A percentile compares a stretch with the other conserved stretches of the same genome.
Conservation (phyloP, 2,329 filamentous ascomycete species). For the Ceratocystis harringtonii region DNA sequence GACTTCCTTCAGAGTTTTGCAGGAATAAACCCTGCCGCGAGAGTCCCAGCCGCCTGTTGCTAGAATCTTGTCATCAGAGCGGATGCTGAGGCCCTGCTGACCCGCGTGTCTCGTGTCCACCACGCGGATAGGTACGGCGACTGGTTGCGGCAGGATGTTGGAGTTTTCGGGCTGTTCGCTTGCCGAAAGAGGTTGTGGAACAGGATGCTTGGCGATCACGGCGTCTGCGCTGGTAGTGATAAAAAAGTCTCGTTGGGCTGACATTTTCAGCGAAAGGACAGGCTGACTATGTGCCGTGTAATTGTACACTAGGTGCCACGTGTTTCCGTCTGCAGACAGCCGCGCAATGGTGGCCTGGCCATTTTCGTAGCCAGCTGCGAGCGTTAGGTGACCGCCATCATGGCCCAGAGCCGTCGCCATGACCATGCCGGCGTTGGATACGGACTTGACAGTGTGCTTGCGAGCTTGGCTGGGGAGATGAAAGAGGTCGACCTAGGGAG, state of each 20-base stretch:
- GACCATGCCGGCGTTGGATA: constrained; percentile 57
- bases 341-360: constrained; percentile 56
- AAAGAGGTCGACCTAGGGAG: constrained; percentile 58
- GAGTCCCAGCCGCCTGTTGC: constrained; percentile 90
- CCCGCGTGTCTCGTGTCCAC: constrained; percentile 76
- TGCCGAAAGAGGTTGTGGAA: constrained; percentile 26
- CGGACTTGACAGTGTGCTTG: constrained; percentile 40
- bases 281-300: constrained; percentile 62
- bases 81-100: constrained; percentile 64
- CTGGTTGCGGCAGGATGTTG: background rate
- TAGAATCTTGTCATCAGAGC: constrained; percentile 69
- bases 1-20: constrained; percentile 67
- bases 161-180: no score
- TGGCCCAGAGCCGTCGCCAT: constrained; percentile 62
- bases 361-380: constrained; percentile 73
- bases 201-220: constrained; percentile 58
- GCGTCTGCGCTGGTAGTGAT: constrained; percentile 74
- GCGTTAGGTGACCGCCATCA: constrained; percentile 35
- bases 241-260: constrained; percentile 41
- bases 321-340: constrained; percentile 28
- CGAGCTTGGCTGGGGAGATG: constrained; percentile 60
- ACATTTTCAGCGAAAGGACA: constrained; percentile 55
- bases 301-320: constrained; percentile 43
- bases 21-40: constrained; percentile 63
- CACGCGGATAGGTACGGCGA: constrained; percentile 35